phyloP scores from a whole-genome alignment of 768 basidiomycete species.

The Mycena epipterygia region DNA sequence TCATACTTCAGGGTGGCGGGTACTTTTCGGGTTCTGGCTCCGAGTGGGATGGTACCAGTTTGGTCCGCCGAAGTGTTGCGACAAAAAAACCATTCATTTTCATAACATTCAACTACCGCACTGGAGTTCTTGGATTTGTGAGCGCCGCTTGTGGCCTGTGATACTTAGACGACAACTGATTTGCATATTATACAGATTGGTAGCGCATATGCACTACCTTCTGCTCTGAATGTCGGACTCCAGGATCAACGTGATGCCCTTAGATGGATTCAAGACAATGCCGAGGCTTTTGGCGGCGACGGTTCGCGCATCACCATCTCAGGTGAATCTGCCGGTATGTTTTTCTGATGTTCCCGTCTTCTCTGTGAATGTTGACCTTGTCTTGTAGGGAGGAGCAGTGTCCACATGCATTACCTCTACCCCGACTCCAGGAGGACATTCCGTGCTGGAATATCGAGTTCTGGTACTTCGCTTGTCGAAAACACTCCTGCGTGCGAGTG shows the following conservation, averaged over 20 bases:
- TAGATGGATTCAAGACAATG: conserved; percentile 16
- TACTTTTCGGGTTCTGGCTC: background rate
- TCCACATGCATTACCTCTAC: conserved; percentile 13
- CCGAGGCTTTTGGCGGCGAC: conserved; percentile 7
- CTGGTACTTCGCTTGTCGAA: background rate
- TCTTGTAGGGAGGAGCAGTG: background rate
- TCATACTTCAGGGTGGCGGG: background rate
- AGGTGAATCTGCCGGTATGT: conserved; percentile 9
- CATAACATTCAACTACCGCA: conserved; percentile 15
- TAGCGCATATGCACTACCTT: background rate
- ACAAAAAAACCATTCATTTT: conserved; percentile 11
- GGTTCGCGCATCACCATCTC: conserved; percentile 7
- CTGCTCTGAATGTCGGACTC: too few relatives aligned
- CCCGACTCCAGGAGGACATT: conserved; percentile 4
- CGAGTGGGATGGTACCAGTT: conserved; percentile 7
- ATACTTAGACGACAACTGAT: background rate
- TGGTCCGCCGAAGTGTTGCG: conserved; percentile 3
- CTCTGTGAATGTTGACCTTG: background rate
- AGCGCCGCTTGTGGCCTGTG: background rate
- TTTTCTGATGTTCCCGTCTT: background rate
- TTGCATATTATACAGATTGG: conserved; percentile 2
- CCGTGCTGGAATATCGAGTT: conserved; percentile 11
- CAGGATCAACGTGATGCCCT: conserved; percentile 1
- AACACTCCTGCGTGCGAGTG: background rate
- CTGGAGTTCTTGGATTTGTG: conserved; percentile 14